These are phyloP conservation scores for Aplosporella prunicola DNA, from an alignment of 2,329 filamentous ascomycete genomes.

Conservation along the genomic window DNA sequence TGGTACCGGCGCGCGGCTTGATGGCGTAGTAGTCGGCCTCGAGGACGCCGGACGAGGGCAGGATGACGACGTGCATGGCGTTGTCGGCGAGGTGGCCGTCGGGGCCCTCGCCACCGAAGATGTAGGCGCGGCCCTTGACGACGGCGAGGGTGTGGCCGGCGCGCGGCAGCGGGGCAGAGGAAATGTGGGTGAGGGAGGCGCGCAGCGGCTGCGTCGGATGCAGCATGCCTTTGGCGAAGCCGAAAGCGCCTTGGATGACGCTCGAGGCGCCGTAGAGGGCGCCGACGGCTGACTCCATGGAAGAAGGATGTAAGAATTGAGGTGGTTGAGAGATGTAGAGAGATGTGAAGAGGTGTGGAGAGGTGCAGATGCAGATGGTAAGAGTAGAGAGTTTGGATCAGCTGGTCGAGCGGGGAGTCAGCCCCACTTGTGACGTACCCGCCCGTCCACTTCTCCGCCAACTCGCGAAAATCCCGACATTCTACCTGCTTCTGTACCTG, in stretches of 20 bases:
- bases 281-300: too few relatives aligned
- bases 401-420: too few relatives aligned
- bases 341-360: too few relatives aligned
- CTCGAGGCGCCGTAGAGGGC: slow-evolving; percentile 27
- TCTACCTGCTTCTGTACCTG: too few relatives aligned
- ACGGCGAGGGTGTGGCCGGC: slow-evolving; percentile 44
- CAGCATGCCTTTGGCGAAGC: slow-evolving; percentile 16
- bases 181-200: neutral
- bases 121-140: slow-evolving; percentile 45
- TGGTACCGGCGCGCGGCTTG: slow-evolving; percentile 26
- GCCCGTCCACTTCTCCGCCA: too few relatives aligned
- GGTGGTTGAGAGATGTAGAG: too few relatives aligned
- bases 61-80: slow-evolving; percentile 43
- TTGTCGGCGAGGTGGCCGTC: slow-evolving; percentile 37
- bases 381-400: too few relatives aligned
- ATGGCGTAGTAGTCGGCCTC: slow-evolving; percentile 34
- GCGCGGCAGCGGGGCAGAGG: slow-evolving; percentile 34
- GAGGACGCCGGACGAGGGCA: slow-evolving; percentile 37
- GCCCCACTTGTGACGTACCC: too few relatives aligned
- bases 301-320: too few relatives aligned
- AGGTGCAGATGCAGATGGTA: too few relatives aligned
- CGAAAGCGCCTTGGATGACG: slow-evolving; percentile 30
- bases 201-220: neutral
- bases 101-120: slow-evolving; percentile 43
- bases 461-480: too few relatives aligned